Evolutionary conservation across 192 early-diverging fungal species (phyloP).

Genomic region (Umbelopsis sp.): DNA sequence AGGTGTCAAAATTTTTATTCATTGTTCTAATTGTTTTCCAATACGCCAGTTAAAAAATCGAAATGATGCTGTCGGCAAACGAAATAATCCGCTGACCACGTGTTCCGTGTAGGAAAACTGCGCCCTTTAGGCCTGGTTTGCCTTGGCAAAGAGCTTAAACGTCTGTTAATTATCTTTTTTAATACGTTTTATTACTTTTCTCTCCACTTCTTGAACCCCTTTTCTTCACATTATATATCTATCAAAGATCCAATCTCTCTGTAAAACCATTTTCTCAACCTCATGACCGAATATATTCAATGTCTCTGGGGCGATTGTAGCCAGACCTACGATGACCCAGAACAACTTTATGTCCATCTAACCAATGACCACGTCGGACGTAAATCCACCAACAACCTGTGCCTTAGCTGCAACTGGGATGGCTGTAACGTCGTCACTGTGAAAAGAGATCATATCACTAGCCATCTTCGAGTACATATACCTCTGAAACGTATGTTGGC

Average conservation of each 20-base stretch:
- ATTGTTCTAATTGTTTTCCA: too few species aligned
- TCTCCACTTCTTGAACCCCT: too few species aligned
- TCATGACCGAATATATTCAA: conserved; percentile 18
- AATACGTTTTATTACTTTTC: too few species aligned
- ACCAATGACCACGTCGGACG: conserved; percentile 88
- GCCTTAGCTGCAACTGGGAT: conserved; percentile 87
- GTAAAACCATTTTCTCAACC: not conserved
- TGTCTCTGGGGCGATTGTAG: conserved; percentile 26
- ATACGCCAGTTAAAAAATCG: too few species aligned
- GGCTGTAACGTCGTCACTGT: conserved; percentile 60
- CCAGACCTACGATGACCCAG: conserved; percentile 25
- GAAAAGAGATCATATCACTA: conserved; percentile 36
- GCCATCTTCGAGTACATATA: conserved; percentile 35
- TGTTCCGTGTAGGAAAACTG: conserved; percentile 27
- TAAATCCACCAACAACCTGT: conserved; percentile 83
- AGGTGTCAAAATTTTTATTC: too few species aligned
- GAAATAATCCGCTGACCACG: conserved; percentile 28
- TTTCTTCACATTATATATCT: conserved; percentile 17
- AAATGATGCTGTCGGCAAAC: too few species aligned
- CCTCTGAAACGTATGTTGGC: conserved; percentile 35
- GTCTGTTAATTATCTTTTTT: too few species aligned
- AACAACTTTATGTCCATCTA: conserved; percentile 47
- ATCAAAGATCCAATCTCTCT: conserved; percentile 22
- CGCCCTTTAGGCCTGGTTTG: conserved; percentile 39
- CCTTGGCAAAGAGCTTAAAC: conserved; percentile 24